Evolutionary conservation across 768 basidiomycete species (phyloP).

Genomic region (Coprinellus aureogranulatus): DNA sequence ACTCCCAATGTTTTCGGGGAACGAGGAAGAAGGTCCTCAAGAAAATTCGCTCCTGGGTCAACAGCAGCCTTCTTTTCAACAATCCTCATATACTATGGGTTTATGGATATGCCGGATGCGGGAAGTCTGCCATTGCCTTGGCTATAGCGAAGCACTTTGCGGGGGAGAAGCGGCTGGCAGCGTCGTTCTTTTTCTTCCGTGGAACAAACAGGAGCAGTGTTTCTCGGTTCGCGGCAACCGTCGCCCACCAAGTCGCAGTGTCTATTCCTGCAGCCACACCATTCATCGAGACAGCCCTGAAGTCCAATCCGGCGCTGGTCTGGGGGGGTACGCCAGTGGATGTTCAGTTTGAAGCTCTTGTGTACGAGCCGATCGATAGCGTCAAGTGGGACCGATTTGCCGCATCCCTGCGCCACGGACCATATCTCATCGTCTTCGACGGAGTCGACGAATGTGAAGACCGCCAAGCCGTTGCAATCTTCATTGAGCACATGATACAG

Average conservation of each 20-base stretch:
- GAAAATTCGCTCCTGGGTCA: background rate
- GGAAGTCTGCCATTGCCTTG: background rate
- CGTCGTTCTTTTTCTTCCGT: background rate
- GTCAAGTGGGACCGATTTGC: background rate
- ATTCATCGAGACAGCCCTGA: background rate
- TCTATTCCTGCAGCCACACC: background rate
- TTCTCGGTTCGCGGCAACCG: background rate
- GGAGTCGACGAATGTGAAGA: slow-evolving; percentile 2
- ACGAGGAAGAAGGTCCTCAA: background rate
- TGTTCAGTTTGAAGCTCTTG: background rate
- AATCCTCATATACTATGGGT: background rate
- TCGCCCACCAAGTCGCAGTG: background rate
- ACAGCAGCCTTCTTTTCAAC: background rate
- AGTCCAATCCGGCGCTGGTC: background rate
- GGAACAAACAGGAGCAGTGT: background rate
- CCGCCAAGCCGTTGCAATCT: background rate
- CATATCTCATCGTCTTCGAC: slow-evolving; percentile 1
- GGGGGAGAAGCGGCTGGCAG: background rate
- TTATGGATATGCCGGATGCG: background rate
- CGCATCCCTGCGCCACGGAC: background rate
- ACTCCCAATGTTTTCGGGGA: background rate
- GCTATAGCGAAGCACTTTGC: background rate
- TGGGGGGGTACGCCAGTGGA: background rate
- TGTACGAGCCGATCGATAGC: background rate
- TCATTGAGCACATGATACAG: background rate